Base-by-base conservation (phyloP, 164 flowering plant species). In the Protea cynaroides region DNA sequence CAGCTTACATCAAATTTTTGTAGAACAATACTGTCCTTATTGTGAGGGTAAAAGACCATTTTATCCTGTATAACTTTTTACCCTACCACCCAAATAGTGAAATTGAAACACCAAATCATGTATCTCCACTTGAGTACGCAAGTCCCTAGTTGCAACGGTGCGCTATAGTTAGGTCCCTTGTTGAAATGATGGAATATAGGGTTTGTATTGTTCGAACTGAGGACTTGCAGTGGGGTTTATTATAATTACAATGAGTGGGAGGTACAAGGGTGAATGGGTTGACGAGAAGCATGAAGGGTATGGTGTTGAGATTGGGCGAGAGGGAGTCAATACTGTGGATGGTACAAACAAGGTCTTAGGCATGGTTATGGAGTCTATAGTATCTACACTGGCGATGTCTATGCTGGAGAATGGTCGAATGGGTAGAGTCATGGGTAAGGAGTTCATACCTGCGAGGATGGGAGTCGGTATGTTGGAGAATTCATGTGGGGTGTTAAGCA, bases 401-500 rank as follows among this genome's bases (percentile, higher is more conserved):
- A 89, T 75, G 74, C 89, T 0, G 96, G 96, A 9, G 91, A 85
- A 70, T 89, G 96, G 96, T 81, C 81, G 25, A 84, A 76, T 71
- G 96, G 96, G 66, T 93, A 87, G 79, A 83, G 86, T 50, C 89
- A 89, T 79, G 96, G 96, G 7, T 76, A 81, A 69, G 96, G 96
- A 47, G 77, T 79, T 54, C 85, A 87, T 76, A 83, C 85, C 44
- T 89, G 89, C 63, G 83, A 77, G 69, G 96, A 89, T 73, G 91
- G 93, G 52, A 89, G 93, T 72, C 71, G 76, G 40, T 87, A 89
- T 72, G 81, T 80, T 34, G 96, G 96, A 63, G 90, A 89, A 71
- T 89, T 89, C 76, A 89, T 84, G 79, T 84, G 89, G 90, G 93
- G 93, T 21, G 82, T 85, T 60, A 89, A 89, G 73, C 96, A 89